Base-by-base conservation (phyloP, 1,139 yeast genomes). In the Groenewaldozyma sp. region DNA sequence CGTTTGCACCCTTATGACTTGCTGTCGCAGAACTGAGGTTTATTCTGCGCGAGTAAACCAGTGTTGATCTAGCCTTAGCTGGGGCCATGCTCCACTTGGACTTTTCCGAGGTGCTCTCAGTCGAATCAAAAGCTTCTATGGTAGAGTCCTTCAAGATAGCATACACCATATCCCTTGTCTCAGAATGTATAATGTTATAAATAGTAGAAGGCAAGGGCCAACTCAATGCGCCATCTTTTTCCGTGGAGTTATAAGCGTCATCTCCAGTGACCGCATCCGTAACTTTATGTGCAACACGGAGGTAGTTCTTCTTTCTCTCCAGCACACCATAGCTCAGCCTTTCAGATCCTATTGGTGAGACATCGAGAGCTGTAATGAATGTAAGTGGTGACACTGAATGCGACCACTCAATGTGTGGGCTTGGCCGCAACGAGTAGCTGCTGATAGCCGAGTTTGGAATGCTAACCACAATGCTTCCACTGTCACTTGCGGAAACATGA, bases 351-450 rank as follows among this genome's bases (percentile, higher is more conserved):
- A 28, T 20, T 17, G 46, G 44, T 5, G 45, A 32, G 11, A 55
- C 45, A 5, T 31, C 37, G 14, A 46, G 28, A 11, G 62, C 56
- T 1, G 62, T 54, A 28, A 80, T 71, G 1, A 62, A 47, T 21
- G 75, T 67, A 10, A 73, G 68, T 3, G 91, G 91, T 3, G 86
- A 73, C 31, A 82, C 67, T 3, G 91, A 75, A 53, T 74, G 71
- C 1, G 86, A 76, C 82, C 91, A 82, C 33, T 76, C 64, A 50
- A 83, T 64, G 53, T 76, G 81, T 11, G 95, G 95, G 10, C 93
- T 76, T 28, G 95, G 95, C 51, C 75, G 76, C 39, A 83, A 70
- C 26, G 82, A 66, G 55, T 79, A 82, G 42, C 79, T 74, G 16
- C 84, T 76, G 39, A 87, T 68, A 41, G 82, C 76, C 34, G 93